phyloP scores from a whole-genome alignment of 352 stramenopile genomes.

The Paralagenidium karlingii region DNA sequence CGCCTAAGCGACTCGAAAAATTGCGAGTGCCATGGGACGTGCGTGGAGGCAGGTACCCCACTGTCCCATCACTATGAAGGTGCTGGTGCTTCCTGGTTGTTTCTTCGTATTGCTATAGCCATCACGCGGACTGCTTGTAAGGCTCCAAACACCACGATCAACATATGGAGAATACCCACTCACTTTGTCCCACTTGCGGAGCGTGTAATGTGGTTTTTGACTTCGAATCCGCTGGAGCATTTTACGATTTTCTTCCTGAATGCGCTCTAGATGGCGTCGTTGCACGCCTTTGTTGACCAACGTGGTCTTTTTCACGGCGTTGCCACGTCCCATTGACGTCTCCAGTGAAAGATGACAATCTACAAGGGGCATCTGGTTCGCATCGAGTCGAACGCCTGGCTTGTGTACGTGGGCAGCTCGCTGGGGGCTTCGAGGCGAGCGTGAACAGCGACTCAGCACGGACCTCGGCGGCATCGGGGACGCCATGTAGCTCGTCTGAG shows the following conservation, averaged over 20 bases:
- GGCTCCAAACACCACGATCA: background rate
- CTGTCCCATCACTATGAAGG: slow-evolving; percentile 46
- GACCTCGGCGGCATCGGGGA: too few species aligned
- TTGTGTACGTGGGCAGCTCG: slow-evolving; percentile 46
- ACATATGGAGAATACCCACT: too few species aligned
- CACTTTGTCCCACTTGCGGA: slow-evolving; percentile 55
- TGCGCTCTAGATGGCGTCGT: slow-evolving; percentile 27
- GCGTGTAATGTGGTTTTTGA: slow-evolving; percentile 58
- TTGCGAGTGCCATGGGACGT: too few species aligned
- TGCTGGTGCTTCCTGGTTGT: slow-evolving; percentile 37
- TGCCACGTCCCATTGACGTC: slow-evolving; percentile 32
- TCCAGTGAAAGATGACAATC: slow-evolving; percentile 67
- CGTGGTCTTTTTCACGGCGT: slow-evolving; percentile 57
- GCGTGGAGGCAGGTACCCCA: slow-evolving; percentile 44
- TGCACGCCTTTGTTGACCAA: slow-evolving; percentile 48
- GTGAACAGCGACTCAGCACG: too few species aligned
- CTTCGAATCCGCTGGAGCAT: slow-evolving; percentile 32
- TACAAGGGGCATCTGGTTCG: slow-evolving; percentile 51
- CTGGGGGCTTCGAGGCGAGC: too few species aligned
- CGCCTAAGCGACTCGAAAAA: too few species aligned
- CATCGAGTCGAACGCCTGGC: slow-evolving; percentile 51
- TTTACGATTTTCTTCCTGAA: slow-evolving; percentile 51
- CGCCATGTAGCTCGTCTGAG: too few species aligned
- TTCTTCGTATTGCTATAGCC: slow-evolving; percentile 51
- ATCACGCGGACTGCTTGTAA: background rate